A percentile compares a stretch with the other conserved stretches of the same genome.
phyloP scores from a whole-genome alignment of 1,284 basidiomycete genomes.

The Amylostereum chailletii region DNA sequence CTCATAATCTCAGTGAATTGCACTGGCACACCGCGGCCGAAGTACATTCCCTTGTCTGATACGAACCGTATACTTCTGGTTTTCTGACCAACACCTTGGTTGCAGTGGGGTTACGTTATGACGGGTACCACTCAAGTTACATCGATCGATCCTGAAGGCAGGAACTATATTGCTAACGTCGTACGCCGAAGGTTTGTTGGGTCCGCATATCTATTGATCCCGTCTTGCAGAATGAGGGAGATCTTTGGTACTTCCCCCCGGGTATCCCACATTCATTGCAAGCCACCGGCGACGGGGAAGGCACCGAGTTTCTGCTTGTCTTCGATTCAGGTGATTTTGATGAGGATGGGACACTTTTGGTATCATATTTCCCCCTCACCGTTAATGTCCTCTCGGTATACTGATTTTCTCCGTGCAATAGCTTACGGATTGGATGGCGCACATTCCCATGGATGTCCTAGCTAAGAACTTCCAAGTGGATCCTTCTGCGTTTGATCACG shows the following conservation, averaged over 20 bases:
- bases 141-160: conserved; percentile 50
- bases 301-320: conserved; percentile 64
- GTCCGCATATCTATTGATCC: background rate
- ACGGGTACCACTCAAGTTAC: conserved; percentile 60
- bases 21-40: conserved; percentile 70
- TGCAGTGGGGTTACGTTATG: conserved; percentile 59
- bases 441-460: conserved; percentile 54
- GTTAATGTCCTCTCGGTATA: conserved; percentile 5
- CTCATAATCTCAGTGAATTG: conserved; percentile 39
- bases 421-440: conserved; percentile 60
- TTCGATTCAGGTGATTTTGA: conserved; percentile 62
- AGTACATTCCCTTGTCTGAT: conserved; percentile 22
- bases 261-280: conserved; percentile 50
- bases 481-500: conserved; percentile 44
- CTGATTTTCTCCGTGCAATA: conserved; percentile 12
- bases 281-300: conserved; percentile 48
- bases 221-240: conserved; percentile 21
- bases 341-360: conserved; percentile 63
- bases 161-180: conserved; percentile 52
- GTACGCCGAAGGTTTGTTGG: conserved; percentile 23
- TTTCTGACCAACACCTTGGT: conserved; percentile 5
- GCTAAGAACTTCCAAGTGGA: conserved; percentile 62
- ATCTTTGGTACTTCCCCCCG: conserved; percentile 60
- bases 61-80: conserved; percentile 8
- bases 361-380: conserved; percentile 14